Evolutionary conservation across 805 yeast species (phyloP), one percentile per base, ranked within the genome.

Genomic region (Yarrowia osloensis): DNA sequence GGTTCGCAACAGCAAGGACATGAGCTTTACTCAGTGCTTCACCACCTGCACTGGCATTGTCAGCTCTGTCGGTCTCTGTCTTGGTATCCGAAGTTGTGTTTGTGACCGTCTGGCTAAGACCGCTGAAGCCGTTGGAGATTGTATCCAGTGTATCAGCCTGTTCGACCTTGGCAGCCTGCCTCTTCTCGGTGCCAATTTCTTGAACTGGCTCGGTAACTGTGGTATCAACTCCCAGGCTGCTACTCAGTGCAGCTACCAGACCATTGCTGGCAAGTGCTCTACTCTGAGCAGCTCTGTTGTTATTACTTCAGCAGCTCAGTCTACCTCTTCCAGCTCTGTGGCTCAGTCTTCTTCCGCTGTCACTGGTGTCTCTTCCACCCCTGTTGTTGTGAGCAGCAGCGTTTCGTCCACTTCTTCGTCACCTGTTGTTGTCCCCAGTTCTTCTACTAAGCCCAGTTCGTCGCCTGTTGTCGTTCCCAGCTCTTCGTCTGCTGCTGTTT

Each of bases 71-170:
- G 62, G 62, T 26, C 40, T 55, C 8, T 55, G 62, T 44, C 31
- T 59, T 2, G 52, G 52, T n/a, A 8, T 29, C 12, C 12, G 11
- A 15, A 42, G 22, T 33, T 59, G 65, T 15, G 33, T 59, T 12
- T 59, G 65, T 17, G 31, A 33, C 29, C 40, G 65, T 13, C 21
- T 59, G 21, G 42, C 42, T 1, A 19, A 11, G 2, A 44, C 65
- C 15, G 65, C 52, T 6, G 42, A 44, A 19, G 28, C 21, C 5
- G 65, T 59, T 17, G 65, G 52, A 17, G 42, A 42, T 4, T 59
- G 65, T 26, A 44, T 59, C 50, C 50, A 59, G 52, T 59, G 65
- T 44, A 28, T 59, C 11, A 59, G 52, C 12, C 21, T 52, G 13
- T 52, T 35, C 17, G 59, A 52, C 15, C 31, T 52, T 15, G 59